phyloP scores from a whole-genome alignment of 2,329 filamentous ascomycete species.

The Colletotrichum scovillei region DNA sequence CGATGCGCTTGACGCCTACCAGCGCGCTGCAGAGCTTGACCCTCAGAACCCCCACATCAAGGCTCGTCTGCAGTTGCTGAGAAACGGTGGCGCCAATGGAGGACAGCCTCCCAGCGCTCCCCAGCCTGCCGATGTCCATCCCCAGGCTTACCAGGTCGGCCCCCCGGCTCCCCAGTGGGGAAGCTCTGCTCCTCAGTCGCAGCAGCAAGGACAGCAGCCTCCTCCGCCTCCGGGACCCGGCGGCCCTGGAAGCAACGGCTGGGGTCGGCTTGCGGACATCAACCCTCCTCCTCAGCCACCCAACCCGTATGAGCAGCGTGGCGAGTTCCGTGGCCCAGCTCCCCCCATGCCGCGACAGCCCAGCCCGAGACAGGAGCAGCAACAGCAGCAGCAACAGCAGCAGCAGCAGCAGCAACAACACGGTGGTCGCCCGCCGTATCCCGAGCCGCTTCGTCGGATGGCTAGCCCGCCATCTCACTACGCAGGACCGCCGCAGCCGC shows the following conservation, averaged over 20 bases:
- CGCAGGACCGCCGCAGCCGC: slow-evolving; percentile 61
- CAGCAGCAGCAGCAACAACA: slow-evolving; percentile 53
- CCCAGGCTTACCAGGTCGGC: slow-evolving; percentile 90
- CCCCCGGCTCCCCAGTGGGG: slow-evolving; percentile 93
- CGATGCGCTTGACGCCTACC: slow-evolving; percentile 95
- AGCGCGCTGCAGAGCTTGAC: slow-evolving; percentile 93
- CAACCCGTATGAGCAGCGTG: slow-evolving; percentile 82
- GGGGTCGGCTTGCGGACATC: slow-evolving; percentile 80
- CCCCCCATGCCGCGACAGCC: slow-evolving; percentile 77
- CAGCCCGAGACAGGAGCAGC: slow-evolving; percentile 80
- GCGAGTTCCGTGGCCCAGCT: slow-evolving; percentile 77
- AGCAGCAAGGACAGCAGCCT: slow-evolving; percentile 50
- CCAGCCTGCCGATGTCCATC: slow-evolving; percentile 95
- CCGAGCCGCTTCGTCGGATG: slow-evolving; percentile 57
- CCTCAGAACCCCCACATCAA: slow-evolving; percentile 96
- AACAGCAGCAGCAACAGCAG: slow-evolving; percentile 54
- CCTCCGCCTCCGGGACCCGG: slow-evolving; percentile 70
- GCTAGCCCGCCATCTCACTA: slow-evolving; percentile 66
- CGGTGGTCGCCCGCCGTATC: slow-evolving; percentile 33
- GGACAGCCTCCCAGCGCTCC: slow-evolving; percentile 80
- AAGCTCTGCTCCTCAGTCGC: slow-evolving; percentile 72
- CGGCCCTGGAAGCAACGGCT: slow-evolving; percentile 65
- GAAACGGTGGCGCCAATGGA: slow-evolving; percentile 81
- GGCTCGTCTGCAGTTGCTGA: slow-evolving; percentile 88
- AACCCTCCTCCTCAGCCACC: slow-evolving; percentile 79